Percentiles rank a stretch among this genome's conserved stretches.
phyloP scores from a whole-genome alignment of 108 stramenopile species.

The Seminavis robusta region DNA sequence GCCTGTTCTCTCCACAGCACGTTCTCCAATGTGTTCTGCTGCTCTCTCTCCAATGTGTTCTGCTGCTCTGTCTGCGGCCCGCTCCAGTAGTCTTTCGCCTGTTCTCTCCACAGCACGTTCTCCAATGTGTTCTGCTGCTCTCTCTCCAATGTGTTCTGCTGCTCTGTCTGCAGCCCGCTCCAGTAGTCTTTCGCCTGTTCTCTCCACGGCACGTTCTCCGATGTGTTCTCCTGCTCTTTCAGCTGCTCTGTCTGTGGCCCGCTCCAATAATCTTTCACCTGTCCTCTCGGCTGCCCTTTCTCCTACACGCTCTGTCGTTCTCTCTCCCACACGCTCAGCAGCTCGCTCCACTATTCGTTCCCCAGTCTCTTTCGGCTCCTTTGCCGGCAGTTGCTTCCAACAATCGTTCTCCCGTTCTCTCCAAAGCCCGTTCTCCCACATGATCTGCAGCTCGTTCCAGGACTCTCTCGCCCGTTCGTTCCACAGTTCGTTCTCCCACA shows the following conservation, averaged over 20 bases:
- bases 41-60: background rate
- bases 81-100: background rate
- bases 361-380: background rate
- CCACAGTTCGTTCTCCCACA: background rate
- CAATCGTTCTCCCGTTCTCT: conserved; percentile 1
- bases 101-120: conserved; percentile 1
- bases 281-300: conserved; percentile 1
- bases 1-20: background rate
- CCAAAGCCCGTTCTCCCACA: background rate
- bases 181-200: background rate
- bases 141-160: background rate
- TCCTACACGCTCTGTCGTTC: background rate
- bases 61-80: background rate
- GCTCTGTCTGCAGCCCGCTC: background rate
- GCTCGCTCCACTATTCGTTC: background rate
- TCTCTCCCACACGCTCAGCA: background rate
- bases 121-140: background rate
- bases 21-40: background rate
- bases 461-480: conserved; percentile 2
- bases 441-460: background rate
- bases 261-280: conserved; percentile 2
- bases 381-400: background rate
- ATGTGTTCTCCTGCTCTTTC: conserved; percentile 8
- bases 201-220: conserved; percentile 7
- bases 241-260: background rate